Evolutionary conservation across 352 stramenopile species (phyloP), one percentile per base, ranked within the genome.

Genomic region (Blastocystis sp.): DNA sequence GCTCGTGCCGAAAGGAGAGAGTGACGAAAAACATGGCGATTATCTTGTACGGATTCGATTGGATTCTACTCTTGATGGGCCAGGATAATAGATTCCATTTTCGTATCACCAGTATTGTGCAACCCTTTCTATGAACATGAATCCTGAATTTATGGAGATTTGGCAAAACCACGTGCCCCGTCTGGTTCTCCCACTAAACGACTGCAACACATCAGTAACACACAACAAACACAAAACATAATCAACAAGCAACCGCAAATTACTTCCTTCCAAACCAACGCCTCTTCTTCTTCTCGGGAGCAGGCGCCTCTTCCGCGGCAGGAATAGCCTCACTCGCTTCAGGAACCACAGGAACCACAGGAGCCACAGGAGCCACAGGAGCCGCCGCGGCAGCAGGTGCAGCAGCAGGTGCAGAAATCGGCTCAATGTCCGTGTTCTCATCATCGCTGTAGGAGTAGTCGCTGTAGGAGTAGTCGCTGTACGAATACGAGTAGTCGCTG

Each of bases 211-310:
- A 17, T 56, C 48, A 17, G 5, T 56, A 14, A 56, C 5, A 77
- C 9, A n/a, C 65, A 84, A 84, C 74, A 84, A 34, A 59, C 34
- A 28, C 74, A 84, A 66, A 84, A 84, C 74, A 84, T 14, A 56
- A 70, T 84, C 74, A 84, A 67, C 74, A 60, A 76, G 48, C 40
- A 76, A 76, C 23, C 66, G 66, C 66, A 28, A 71, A 59, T 76
- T 76, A 76, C 19, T 45, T 45, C 52, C 66, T 76, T 76, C 66
- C n/a, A 17, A 48, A 76, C 66, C 66, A 76, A n/a, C 38, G 2
- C 28, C 66, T 48, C 48, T 76, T 76, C 66, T 76, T 76, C 38
- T 76, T 76, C 66, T 76, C 66, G 4, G 21, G 21, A 76, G 66
- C 34, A 38, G 59, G 17, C 41, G 38, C 66, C 7, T 23, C 5